Evolutionary conservation across 441 rosid genomes (phyloP).

Genomic region (Rhodomyrtus psidioides): DNA sequence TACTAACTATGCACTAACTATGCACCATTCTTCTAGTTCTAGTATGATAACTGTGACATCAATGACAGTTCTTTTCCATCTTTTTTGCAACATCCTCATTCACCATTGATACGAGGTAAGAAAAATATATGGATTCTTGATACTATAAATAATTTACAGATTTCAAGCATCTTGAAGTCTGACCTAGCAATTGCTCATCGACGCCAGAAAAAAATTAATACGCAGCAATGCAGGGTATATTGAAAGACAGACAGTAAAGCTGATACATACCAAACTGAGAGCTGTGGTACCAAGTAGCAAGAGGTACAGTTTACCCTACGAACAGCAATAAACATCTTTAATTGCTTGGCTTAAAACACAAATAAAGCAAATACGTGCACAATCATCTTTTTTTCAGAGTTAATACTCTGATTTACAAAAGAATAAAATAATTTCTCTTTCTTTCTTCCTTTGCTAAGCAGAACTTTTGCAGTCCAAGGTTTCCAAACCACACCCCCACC

Average conservation of each 20-base stretch:
- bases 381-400: neutral
- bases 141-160: neutral
- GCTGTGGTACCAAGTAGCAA: constrained; percentile 97
- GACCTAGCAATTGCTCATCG: neutral
- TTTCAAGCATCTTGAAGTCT: neutral
- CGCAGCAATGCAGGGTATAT: neutral
- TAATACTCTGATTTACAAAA: neutral
- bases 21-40: neutral
- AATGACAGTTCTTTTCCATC: neutral
- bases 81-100: neutral
- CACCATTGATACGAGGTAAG: neutral
- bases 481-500: neutral
- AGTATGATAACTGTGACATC: neutral
- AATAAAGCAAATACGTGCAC: neutral
- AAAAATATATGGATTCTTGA: neutral
- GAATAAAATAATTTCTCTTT: neutral
- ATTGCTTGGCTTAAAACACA: neutral
- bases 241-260: neutral
- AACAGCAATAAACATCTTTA: neutral
- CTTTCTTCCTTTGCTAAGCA: neutral
- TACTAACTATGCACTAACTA: neutral
- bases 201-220: neutral
- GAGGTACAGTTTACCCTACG: constrained; percentile 84
- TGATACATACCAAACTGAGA: constrained; percentile 65
- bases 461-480: neutral